phyloP scores from a whole-genome alignment of 2,329 filamentous ascomycete genomes.

The Gyromitra esculenta region DNA sequence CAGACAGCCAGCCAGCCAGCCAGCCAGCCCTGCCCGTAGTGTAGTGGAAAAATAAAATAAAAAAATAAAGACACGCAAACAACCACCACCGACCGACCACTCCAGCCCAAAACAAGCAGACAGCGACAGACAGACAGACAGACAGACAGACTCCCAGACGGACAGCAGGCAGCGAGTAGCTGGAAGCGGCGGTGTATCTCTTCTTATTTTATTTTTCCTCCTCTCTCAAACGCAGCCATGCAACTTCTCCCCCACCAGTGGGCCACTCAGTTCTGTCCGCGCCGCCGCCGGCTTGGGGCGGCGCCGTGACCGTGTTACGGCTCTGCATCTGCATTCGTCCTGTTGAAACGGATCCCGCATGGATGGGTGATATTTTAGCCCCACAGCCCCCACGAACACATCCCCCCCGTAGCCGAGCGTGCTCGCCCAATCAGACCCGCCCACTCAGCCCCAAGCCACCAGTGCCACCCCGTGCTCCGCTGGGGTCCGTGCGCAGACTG shows the following conservation, averaged over 20 bases:
- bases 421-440: background rate
- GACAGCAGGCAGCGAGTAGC: no score
- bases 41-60: no score
- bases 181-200: conserved; percentile 14
- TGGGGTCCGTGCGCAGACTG: background rate
- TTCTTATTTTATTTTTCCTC: background rate
- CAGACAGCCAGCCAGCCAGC: conserved; percentile 11
- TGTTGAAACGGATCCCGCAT: conserved; percentile 30
- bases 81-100: no score
- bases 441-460: conserved; percentile 2
- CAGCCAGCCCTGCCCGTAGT: background rate
- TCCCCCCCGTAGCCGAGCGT: conserved; percentile 4
- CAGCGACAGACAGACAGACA: background rate
- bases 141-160: no score
- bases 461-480: background rate
- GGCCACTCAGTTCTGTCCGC: conserved; percentile 8
- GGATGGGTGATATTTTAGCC: conserved; percentile 3
- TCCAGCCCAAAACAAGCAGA: background rate
- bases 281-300: conserved; percentile 38
- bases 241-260: background rate
- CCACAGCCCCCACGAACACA: conserved; percentile 21
- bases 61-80: no score
- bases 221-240: background rate
- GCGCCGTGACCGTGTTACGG: conserved; percentile 37
- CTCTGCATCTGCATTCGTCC: conserved; percentile 17